Evolutionary conservation across 257 asterid species (phyloP), one percentile per base, ranked within the genome.

Genomic region (Solanum neorickii): DNA sequence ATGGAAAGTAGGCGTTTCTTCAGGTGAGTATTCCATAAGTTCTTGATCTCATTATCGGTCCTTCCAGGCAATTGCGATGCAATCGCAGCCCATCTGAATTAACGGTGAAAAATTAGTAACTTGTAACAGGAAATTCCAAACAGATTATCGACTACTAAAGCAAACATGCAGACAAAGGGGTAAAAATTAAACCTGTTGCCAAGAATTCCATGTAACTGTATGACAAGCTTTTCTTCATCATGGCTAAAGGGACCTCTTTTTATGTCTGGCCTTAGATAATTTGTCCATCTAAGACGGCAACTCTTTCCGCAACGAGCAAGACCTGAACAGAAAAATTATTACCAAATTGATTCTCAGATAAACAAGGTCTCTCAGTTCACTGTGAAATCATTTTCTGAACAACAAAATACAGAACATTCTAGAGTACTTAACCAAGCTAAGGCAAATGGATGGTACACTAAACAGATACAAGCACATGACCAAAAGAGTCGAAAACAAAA

Each of bases 271-370:
- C 98, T 91, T 10, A 96, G 98, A 88, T 96, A 96, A 92, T 96
- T 96, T 16, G 98, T 91, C 98, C 99, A 96, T 37, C 99, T 90
- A 8, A 96, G 92, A 12, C 99, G 87, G 60, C 99, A 95, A 90
- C 98, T 96, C 94, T 96, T 96, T 83, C 99, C 99, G 69, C 99
- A 96, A 9, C 99, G 95, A 84, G 93, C 94, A 88, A 96, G 98
- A 9, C 99, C 99, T 96, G 87, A 0, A 69, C 14, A 20, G 41
- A 23, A 11, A 18, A 14, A 47, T 56, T 25, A 35, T 68, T 47
- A 14, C 60, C 65, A 80, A 16, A 18, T 47, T 47, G 62, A 80
- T 47, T 47, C 68, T 80, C 42, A 27, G 85, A 47, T 12, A 16
- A 72, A 18, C 25, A 72, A 33, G 18, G 37, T 33, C n/a, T 33